These are phyloP conservation scores for Gymnopilus junonius DNA, from an alignment of 768 basidiomycete species.

Conservation along the genomic window DNA sequence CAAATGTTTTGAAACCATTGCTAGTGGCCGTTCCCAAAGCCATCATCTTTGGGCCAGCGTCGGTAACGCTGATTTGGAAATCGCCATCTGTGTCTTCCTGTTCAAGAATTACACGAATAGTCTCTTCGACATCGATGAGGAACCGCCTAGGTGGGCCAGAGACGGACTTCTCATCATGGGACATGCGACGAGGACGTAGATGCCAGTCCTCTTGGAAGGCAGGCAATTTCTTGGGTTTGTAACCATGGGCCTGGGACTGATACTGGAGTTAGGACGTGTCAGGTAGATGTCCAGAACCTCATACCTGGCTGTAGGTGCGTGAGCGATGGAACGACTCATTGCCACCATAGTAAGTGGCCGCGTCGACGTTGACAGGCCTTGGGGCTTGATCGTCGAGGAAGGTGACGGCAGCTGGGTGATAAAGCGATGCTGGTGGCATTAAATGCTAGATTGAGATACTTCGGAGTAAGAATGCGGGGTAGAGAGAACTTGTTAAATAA, in stretches of 20 bases:
- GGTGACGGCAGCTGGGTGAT: slow-evolving; percentile 64
- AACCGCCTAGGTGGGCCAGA: slow-evolving; percentile 86
- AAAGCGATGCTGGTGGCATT: slow-evolving; percentile 66
- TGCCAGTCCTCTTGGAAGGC: slow-evolving; percentile 82
- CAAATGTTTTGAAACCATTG: slow-evolving; percentile 98
- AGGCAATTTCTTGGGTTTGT: slow-evolving; percentile 70
- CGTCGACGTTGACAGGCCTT: slow-evolving; percentile 62
- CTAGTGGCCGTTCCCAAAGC: slow-evolving; percentile 95
- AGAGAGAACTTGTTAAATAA: slow-evolving; percentile 13
- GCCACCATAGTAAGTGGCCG: slow-evolving; percentile 83
- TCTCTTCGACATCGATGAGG: slow-evolving; percentile 97
- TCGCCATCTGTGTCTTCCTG: slow-evolving; percentile 98
- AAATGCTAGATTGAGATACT: background rate
- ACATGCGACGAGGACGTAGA: slow-evolving; percentile 76
- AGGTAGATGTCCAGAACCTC: slow-evolving; percentile 24
- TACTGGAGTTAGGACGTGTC: slow-evolving; percentile 10
- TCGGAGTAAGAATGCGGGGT: slow-evolving; percentile 12
- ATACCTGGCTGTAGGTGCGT: slow-evolving; percentile 87
- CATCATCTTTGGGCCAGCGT: slow-evolving; percentile 96
- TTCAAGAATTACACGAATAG: slow-evolving; percentile 93
- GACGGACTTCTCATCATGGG: slow-evolving; percentile 89
- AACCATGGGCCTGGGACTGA: slow-evolving; percentile 74
- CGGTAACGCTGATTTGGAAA: slow-evolving; percentile 95
- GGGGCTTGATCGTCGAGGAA: slow-evolving; percentile 67
- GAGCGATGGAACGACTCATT: slow-evolving; percentile 80